Conservation (phyloP, 2,329 filamentous ascomycete species). For the Arthrobotrys sinensis region DNA sequence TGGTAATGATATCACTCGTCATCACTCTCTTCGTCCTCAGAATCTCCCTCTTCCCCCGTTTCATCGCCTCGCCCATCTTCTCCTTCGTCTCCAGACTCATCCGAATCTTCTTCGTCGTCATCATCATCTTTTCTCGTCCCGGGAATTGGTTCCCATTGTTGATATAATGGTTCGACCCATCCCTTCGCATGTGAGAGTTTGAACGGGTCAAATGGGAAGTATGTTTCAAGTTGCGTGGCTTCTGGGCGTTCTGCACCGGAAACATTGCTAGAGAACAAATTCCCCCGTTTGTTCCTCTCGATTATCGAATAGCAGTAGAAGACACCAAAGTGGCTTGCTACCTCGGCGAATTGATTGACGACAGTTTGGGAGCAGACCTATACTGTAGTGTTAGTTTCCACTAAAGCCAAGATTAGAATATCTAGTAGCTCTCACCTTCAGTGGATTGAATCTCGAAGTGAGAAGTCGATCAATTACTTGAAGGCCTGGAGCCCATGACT, state of each 20-base stretch:
- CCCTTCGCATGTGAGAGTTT: constrained; percentile 86
- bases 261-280: constrained; percentile 75
- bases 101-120: constrained; percentile 72
- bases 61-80: constrained; percentile 71
- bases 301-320: constrained; percentile 90
- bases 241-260: constrained; percentile 76
- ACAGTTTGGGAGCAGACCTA: constrained; percentile 79
- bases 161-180: constrained; percentile 89
- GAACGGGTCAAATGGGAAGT: constrained; percentile 98
- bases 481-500: constrained; percentile 82
- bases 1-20: constrained; percentile 34
- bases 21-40: constrained; percentile 33
- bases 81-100: constrained; percentile 19
- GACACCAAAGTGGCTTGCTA: constrained; percentile 87
- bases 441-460: constrained; percentile 89
- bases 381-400: constrained; percentile 10
- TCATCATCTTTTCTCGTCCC: constrained; percentile 76
- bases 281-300: constrained; percentile 90
- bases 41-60: constrained; percentile 64
- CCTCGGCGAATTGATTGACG: constrained; percentile 89
- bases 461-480: constrained; percentile 83
- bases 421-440: constrained; percentile 76
- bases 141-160: constrained; percentile 82
- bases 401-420: not conserved
- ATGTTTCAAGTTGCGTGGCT: constrained; percentile 88